Conservation (phyloP, 768 basidiomycete species). For the Boletus fagicola region DNA sequence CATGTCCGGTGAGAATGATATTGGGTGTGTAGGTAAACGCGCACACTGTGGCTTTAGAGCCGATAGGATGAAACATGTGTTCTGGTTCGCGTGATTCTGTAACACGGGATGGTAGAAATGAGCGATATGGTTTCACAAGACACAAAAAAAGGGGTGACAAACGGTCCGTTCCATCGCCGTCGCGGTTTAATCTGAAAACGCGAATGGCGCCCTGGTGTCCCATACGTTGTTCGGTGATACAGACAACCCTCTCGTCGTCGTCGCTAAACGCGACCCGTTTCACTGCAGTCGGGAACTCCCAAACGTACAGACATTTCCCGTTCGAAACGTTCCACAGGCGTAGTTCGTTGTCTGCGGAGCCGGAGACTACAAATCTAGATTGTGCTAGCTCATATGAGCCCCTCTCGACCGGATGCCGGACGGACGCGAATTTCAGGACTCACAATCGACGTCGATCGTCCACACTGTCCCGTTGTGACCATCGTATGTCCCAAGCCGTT, state of each 20-base stretch:
- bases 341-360: conserved; percentile 92
- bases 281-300: conserved; percentile 98
- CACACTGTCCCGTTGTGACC: conserved; percentile 96
- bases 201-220: conserved; percentile 88
- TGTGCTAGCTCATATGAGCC: conserved; percentile 49
- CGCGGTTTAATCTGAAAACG: conserved; percentile 83
- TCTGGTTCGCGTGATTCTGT: conserved; percentile 75
- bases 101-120: not conserved
- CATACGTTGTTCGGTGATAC: conserved; percentile 97
- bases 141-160: conserved; percentile 30
- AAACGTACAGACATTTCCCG: conserved; percentile 89
- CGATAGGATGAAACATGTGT: conserved; percentile 81
- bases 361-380: conserved; percentile 84
- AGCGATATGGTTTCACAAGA: not conserved
- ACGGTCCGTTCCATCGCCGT: conserved; percentile 82
- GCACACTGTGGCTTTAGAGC: conserved; percentile 96
- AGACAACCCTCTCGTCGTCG: conserved; percentile 78
- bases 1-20: conserved; percentile 90
- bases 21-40: conserved; percentile 80
- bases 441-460: conserved; percentile 96
- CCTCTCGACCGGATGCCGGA: not conserved
- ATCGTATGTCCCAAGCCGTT: conserved; percentile 93
- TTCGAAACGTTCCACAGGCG: conserved; percentile 86
- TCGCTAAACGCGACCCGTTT: conserved; percentile 93
- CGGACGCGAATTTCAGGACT: conserved; percentile 31